Conservation (phyloP, 768 basidiomycete species). For the Calocybe cyanea region DNA sequence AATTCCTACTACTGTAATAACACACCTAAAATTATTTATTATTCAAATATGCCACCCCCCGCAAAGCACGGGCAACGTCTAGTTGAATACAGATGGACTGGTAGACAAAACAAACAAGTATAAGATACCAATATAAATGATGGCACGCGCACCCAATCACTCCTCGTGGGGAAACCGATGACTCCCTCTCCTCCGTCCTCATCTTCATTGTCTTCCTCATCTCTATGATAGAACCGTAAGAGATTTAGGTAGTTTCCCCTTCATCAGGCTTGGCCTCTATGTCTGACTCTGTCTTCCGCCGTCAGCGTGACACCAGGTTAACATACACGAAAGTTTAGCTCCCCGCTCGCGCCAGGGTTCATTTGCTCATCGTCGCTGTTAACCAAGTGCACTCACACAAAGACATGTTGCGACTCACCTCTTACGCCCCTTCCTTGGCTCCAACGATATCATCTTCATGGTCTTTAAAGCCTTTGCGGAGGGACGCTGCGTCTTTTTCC, state of each 20-base stretch:
- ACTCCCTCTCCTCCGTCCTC: constrained; percentile 53
- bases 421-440: constrained; percentile 47
- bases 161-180: constrained; percentile 38
- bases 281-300: constrained; percentile 21
- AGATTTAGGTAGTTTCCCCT: constrained; percentile 28
- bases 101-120: neutral
- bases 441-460: constrained; percentile 55
- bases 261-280: constrained; percentile 41
- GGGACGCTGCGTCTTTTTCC: no score
- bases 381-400: no score
- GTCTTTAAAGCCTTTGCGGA: no score
- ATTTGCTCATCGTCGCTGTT: constrained; percentile 27
- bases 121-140: neutral
- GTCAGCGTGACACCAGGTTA: neutral
- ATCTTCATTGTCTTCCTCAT: constrained; percentile 42
- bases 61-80: no score
- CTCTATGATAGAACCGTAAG: constrained; percentile 53
- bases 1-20: no score
- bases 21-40: no score
- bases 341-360: constrained; percentile 16
- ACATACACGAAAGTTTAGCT: constrained; percentile 12
- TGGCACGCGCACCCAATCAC: neutral
- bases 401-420: constrained; percentile 22
- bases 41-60: no score
- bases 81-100: neutral